Evolutionary conservation across 139 green algal species (phyloP), one percentile per base, ranked within the genome.

Genomic region (Edaphochlamys debaryana): DNA sequence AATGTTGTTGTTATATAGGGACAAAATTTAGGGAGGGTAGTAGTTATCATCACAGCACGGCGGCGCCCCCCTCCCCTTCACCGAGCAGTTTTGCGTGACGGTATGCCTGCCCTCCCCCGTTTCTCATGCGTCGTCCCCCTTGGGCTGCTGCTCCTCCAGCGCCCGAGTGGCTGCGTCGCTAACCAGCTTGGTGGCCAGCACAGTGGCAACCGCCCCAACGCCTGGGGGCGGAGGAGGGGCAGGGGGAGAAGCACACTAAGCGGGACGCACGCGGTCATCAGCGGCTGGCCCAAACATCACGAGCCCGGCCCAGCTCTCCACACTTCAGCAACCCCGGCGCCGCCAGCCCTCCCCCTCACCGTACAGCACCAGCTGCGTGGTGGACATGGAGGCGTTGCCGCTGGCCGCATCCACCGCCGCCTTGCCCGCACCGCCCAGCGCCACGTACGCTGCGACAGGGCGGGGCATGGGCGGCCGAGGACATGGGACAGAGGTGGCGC

Each of bases 391-490:
- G 50, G 80, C 66, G 30, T 78, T 67, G 36, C 50, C 78, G 25
- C 74, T 80, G 13, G 84, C 90, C 25, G 89, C 93, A 6, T 91
- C 80, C 27, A 89, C 82, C 2, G 93, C 91, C 25, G 90, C 92
- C 27, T 78, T 84, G 3, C 94, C 91, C 7, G 89, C 86, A 0
- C 79, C 89, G 0, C 95, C 95, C 2, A 96, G 67, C 52, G 89
- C 92, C 42, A 97, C 94, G 77, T 96, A 98, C 1, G 94, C 95
- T n/a, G n/a, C n/a, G n/a, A n/a, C n/a, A n/a, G n/a, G n/a, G n/a
- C n/a, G n/a, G n/a, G n/a, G n/a, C n/a, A n/a, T n/a, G n/a, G n/a
- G n/a, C n/a, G n/a, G n/a, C n/a, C n/a, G n/a, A n/a, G n/a, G n/a
- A n/a, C n/a, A n/a, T n/a, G n/a, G n/a, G n/a, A n/a, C n/a, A n/a